A percentile compares a stretch with the other conserved stretches of the same genome.
Conservation (phyloP, 2,329 filamentous ascomycete species). For the Apiospora pterosperma region DNA sequence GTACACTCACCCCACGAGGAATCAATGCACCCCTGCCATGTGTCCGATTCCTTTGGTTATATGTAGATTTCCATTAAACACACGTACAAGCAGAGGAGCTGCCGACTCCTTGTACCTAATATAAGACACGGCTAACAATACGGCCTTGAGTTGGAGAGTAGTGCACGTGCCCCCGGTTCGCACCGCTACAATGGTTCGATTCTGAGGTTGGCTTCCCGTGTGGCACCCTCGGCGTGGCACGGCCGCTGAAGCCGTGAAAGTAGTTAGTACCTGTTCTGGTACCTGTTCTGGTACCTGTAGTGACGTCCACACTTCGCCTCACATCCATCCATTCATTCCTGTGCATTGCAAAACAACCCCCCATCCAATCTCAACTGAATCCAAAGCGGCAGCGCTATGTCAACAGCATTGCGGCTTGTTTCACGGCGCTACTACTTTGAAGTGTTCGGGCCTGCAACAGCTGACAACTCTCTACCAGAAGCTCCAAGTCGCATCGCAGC, state of each 20-base stretch:
- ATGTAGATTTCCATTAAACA: too few species aligned
- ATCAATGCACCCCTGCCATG: neutral
- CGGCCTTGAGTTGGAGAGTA: neutral
- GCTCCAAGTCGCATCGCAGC: neutral
- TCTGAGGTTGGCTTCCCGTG: neutral
- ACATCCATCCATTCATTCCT: neutral
- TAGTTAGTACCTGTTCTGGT: too few species aligned
- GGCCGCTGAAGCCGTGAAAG: neutral
- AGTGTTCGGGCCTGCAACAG: neutral
- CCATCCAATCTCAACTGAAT: neutral
- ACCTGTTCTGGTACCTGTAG: too few species aligned
- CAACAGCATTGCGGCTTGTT: neutral
- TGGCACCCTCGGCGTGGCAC: neutral
- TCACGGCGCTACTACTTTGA: neutral
- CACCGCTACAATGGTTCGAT: neutral
- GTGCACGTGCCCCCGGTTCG: constrained; percentile 2
- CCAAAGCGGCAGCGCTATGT: neutral
- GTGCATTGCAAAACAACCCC: neutral
- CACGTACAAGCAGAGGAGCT: too few species aligned
- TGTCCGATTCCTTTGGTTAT: neutral
- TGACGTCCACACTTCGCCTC: neutral
- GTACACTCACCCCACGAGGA: neutral
- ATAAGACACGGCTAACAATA: neutral
- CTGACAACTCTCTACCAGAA: neutral
- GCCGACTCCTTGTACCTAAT: too few species aligned